Evolutionary conservation across 208 protist species (phyloP), one percentile per base, ranked within the genome.

Genomic region (Porcisia deanei): DNA sequence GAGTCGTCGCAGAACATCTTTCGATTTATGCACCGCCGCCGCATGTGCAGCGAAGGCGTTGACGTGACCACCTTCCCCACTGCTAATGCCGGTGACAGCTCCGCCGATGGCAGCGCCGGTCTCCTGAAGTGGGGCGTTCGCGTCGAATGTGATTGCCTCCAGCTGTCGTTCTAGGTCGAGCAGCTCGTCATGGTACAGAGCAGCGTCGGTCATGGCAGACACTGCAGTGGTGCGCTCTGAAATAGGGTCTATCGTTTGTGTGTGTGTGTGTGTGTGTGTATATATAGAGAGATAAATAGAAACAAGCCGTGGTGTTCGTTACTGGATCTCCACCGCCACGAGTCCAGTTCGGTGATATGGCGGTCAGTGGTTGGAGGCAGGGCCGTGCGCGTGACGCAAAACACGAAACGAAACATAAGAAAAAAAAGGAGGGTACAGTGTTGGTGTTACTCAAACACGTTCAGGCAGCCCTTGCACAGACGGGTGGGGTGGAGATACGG

Each of bases 171-270:
- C 88, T 34, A 91, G 71, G 47, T 83, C 80, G 12, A 78, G 74
- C 71, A 95, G 85, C 80, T 93, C 87, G 52, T 93, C 84, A 61
- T 95, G 82, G 61, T 93, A 92, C 18, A 90, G 73, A 8, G 81
- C 72, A 12, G 77, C 85, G 41, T 92, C 88, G 3, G 73, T 66
- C 74, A 79, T 83, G 43, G 3, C 30, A 0, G 0, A 30, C 30
- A 34, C n/a, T 5, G 67, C 37, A 20, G 47, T 70, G 65, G 43
- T 41, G 61, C 61, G 4, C 20, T 34, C 9, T 52, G n/a, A 16
- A 67, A 53, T 39, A 57, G 65, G 18, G 57, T n/a, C 25, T 61
- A 37, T n/a, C 7, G 47, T 12, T 5, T 64, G 6, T 47, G 39
- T 47, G 61, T 66, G 12, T 25, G 61, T 16, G 39, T 43, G 30